Percentiles rank a stretch among this genome's conserved stretches.
phyloP scores from a whole-genome alignment of 1,139 yeast genomes.

The Geotrichum fermentans region DNA sequence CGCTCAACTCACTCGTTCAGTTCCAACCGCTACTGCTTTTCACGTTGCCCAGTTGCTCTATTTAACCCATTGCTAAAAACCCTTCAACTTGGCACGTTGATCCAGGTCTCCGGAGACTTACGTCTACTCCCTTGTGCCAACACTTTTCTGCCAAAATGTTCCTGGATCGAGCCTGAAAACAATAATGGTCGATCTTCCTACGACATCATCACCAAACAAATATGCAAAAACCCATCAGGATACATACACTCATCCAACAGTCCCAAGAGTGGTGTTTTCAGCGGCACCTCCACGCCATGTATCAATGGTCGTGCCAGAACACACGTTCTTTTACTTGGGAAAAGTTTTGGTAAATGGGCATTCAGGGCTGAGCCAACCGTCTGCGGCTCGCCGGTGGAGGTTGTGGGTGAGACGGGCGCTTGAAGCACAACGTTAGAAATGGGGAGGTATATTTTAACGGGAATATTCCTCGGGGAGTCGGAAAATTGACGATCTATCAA shows the following conservation, averaged over 20 bases:
- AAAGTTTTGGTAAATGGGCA: constrained; percentile 44
- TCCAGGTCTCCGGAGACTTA: no score
- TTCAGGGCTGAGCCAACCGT: constrained; percentile 45
- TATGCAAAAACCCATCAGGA: constrained; percentile 74
- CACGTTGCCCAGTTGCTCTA: no score
- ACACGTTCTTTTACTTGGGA: constrained; percentile 37
- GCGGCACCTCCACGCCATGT: constrained; percentile 61
- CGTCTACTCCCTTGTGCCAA: no score
- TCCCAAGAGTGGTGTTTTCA: constrained; percentile 46
- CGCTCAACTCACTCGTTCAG: no score
- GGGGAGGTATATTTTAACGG: constrained; percentile 56
- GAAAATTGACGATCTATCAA: constrained; percentile 7
- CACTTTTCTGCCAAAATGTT: no score
- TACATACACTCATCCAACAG: constrained; percentile 54
- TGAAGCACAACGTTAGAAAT: constrained; percentile 48
- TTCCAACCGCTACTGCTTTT: no score
- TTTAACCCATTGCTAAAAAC: no score
- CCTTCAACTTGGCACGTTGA: no score
- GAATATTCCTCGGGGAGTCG: constrained; percentile 42
- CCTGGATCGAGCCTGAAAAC: no score
- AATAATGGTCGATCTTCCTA: constrained; percentile 20
- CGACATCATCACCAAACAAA: constrained; percentile 43
- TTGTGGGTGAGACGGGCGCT: constrained; percentile 40
- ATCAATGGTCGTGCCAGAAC: constrained; percentile 45
- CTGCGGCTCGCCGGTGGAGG: constrained; percentile 21